Evolutionary conservation across 768 basidiomycete genomes (phyloP).

Genomic region (Pisolithus tinctorius): DNA sequence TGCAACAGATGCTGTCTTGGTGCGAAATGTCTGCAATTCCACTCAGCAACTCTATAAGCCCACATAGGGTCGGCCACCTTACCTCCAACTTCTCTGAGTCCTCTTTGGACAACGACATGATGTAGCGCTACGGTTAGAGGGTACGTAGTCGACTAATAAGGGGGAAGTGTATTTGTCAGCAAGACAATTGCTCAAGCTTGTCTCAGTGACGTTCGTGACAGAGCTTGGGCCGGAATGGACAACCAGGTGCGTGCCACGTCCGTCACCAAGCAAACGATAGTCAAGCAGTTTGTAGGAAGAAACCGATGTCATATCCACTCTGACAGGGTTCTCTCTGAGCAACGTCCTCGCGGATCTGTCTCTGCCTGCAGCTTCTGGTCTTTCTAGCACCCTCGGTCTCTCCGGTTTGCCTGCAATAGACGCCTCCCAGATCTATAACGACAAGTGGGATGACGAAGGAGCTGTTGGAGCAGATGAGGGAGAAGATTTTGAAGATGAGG

Average conservation of each 20-base stretch:
- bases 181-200: background rate
- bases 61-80: background rate
- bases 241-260: conserved; percentile 17
- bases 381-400: conserved; percentile 72
- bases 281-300: conserved; percentile 44
- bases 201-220: background rate
- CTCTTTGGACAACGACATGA: conserved; percentile 39
- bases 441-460: conserved; percentile 58
- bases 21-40: conserved; percentile 45
- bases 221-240: conserved; percentile 11
- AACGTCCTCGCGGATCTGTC: conserved; percentile 67
- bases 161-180: background rate
- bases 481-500: conserved; percentile 84
- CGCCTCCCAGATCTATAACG: conserved; percentile 68
- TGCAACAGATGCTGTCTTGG: conserved; percentile 38
- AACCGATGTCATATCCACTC: conserved; percentile 62
- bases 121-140: background rate
- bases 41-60: background rate
- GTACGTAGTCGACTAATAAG: background rate
- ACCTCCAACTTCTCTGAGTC: conserved; percentile 46
- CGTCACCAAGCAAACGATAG: conserved; percentile 14
- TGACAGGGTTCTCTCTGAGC: conserved; percentile 72
- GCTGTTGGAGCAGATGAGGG: conserved; percentile 74
- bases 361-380: conserved; percentile 51
- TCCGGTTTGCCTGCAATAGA: conserved; percentile 56